phyloP scores from a whole-genome alignment of 768 basidiomycete genomes.

The Lentinula lateritia region DNA sequence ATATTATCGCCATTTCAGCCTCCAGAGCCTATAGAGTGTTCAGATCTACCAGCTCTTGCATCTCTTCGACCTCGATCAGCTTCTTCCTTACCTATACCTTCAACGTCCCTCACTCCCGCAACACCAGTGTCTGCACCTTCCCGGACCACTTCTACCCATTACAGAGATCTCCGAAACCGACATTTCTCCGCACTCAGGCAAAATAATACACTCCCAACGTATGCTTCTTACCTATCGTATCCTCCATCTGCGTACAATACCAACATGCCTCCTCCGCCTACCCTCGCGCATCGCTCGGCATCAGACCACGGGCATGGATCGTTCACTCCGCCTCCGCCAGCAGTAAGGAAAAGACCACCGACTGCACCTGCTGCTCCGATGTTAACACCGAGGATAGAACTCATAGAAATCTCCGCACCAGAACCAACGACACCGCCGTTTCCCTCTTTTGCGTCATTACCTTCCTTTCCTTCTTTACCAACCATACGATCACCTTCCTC shows the following conservation, averaged over 20 bases:
- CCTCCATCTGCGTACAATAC: background rate
- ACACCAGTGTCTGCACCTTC: conserved; percentile 54
- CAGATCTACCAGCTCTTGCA: conserved; percentile 23
- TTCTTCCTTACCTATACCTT: conserved; percentile 50
- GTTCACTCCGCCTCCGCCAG: background rate
- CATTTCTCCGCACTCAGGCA: background rate
- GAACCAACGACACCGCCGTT: conserved; percentile 40
- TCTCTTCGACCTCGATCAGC: conserved; percentile 61
- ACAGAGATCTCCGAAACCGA: conserved; percentile 9
- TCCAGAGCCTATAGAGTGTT: background rate
- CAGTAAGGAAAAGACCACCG: background rate
- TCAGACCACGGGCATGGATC: conserved; percentile 1
- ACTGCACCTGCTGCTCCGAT: conserved; percentile 1
- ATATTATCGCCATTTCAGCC: conserved; percentile 11
- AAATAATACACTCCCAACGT: background rate
- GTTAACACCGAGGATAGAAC: background rate
- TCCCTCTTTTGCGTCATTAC: conserved; percentile 12
- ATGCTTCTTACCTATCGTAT: background rate
- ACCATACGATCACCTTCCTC: background rate
- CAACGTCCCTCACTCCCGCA: conserved; percentile 16
- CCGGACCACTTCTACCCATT: conserved; percentile 28
- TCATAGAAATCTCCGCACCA: conserved; percentile 27
- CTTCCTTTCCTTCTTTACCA: background rate
- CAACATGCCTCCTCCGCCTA: background rate
- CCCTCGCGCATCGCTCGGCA: conserved; percentile 1